A percentile compares a stretch with the other conserved stretches of the same genome.
phyloP scores from a whole-genome alignment of 371 early-diverging fungal genomes.

The Parasitella parasitica region DNA sequence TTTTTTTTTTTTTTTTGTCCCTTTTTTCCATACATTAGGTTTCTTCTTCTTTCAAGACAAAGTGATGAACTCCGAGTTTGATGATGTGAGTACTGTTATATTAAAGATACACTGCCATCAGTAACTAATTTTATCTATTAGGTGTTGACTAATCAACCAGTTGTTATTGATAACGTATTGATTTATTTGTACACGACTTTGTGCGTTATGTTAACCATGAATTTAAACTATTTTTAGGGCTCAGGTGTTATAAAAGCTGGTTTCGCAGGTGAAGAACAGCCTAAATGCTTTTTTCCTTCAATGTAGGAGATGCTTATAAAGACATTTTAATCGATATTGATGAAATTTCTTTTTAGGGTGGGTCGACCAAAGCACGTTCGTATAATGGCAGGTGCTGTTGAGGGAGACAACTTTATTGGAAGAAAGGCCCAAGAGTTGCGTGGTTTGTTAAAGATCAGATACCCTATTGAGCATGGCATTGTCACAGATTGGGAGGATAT shows the following conservation, averaged over 20 bases:
- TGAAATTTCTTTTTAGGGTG: slow-evolving; percentile 54
- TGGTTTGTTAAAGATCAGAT: slow-evolving; percentile 87
- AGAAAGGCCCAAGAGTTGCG: slow-evolving; percentile 91
- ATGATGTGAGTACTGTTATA: slow-evolving; percentile 34
- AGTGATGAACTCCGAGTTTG: slow-evolving; percentile 49
- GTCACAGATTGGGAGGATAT: slow-evolving; percentile 97
- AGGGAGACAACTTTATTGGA: slow-evolving; percentile 93
- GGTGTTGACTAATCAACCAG: slow-evolving; percentile 92
- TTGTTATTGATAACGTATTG: slow-evolving; percentile 73
- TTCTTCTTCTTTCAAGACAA: background rate
- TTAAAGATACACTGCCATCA: background rate
- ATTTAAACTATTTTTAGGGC: slow-evolving; percentile 57
- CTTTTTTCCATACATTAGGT: background rate
- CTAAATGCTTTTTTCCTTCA: slow-evolving; percentile 91
- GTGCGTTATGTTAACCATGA: background rate
- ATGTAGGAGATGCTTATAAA: slow-evolving; percentile 48
- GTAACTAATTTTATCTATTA: slow-evolving; percentile 13
- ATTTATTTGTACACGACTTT: background rate
- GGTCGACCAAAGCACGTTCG: slow-evolving; percentile 94
- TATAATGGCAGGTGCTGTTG: slow-evolving; percentile 96
- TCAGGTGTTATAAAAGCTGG: slow-evolving; percentile 97
- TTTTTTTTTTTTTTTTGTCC: background rate
- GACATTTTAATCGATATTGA: background rate
- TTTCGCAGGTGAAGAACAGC: slow-evolving; percentile 95
- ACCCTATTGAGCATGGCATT: slow-evolving; percentile 96